Evolutionary conservation across 2,329 filamentous ascomycete species (phyloP).

Genomic region (Aureobasidium mangrovei): DNA sequence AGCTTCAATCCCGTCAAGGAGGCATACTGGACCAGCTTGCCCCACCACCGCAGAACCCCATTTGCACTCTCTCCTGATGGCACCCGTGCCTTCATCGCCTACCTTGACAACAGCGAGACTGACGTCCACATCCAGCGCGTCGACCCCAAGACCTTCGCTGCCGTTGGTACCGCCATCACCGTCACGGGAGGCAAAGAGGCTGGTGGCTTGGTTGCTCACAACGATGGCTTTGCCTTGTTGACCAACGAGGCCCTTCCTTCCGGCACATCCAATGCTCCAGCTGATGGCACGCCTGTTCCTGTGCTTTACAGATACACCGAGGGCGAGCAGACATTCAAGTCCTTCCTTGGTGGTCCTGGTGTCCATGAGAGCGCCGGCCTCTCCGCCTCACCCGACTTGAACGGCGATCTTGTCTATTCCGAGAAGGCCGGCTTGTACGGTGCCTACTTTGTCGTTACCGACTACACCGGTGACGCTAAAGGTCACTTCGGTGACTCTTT

Average conservation of each 20-base stretch:
- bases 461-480: conserved; percentile 44
- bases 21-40: conserved; percentile 53
- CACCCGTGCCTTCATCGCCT: conserved; percentile 51
- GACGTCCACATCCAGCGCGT: conserved; percentile 51
- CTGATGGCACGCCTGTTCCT: conserved; percentile 43
- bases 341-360: conserved; percentile 49
- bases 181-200: conserved; percentile 50
- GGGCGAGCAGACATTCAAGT: conserved; percentile 50
- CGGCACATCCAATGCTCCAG: conserved; percentile 41
- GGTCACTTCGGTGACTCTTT: conserved; percentile 54
- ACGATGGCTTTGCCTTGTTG: conserved; percentile 55
- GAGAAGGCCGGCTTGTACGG: conserved; percentile 48
- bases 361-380: conserved; percentile 41
- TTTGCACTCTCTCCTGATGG: conserved; percentile 55
- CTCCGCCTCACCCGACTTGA: conserved; percentile 49
- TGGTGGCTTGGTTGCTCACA: conserved; percentile 52
- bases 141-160: conserved; percentile 45
- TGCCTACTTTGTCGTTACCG: conserved; percentile 54
- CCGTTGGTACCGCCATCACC: conserved; percentile 44
- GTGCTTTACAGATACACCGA: conserved; percentile 51
- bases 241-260: conserved; percentile 49
- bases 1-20: conserved; percentile 50
- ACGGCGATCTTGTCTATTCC: conserved; percentile 55
- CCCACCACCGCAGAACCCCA: conserved; percentile 54
- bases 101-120: conserved; percentile 48